Evolutionary conservation across 2,329 filamentous ascomycete genomes (phyloP), one percentile per base, ranked within the genome.

Genomic region (Cercospora sp.): DNA sequence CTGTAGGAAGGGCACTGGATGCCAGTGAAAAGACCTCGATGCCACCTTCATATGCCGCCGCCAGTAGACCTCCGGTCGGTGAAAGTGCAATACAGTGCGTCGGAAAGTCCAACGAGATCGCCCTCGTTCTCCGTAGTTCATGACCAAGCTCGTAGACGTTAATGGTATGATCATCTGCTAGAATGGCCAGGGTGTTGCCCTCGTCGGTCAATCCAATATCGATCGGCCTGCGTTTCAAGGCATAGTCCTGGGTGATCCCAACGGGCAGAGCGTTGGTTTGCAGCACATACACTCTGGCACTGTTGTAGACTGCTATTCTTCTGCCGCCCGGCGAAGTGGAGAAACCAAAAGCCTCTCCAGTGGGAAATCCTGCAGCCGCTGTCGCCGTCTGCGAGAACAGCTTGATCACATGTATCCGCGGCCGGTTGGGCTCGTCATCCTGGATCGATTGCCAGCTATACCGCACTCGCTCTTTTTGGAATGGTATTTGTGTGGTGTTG

Each of bases 1-100:
- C 78, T 5, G 78, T 78, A 5, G 76, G 73, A 20, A 78, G 71
- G 7, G 87, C 88, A 65, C 83, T 86, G 2, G 89, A 83, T 65
- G 87, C 87, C 33, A 96, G 80, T 6, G 92, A 91, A 60, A 91
- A 90, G 0, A 97, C 91, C 78, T 96, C 93, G 67, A 96, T 93
- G 8, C 91, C 91, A 58, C 91, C 91, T 77, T 94, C 90, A 77
- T 94, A 96, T 5, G 93, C 92, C 30, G 92, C 90, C n/a, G 93
- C 93, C 59, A 97, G 81, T 3, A 96, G 90, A 26, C 89, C 89
- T 45, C 92, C 92, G 67, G 89, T 91, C 1, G 92, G 91, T 0
- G 93, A 94, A 31, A 97, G 81, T 12, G 91, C 89, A 73, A 97
- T 92, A 28, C 92, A 89, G 64, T 89, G 87, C 4, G 93, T 92